phyloP scores from a whole-genome alignment of 768 basidiomycete species.

The Leccinum uliginosum region DNA sequence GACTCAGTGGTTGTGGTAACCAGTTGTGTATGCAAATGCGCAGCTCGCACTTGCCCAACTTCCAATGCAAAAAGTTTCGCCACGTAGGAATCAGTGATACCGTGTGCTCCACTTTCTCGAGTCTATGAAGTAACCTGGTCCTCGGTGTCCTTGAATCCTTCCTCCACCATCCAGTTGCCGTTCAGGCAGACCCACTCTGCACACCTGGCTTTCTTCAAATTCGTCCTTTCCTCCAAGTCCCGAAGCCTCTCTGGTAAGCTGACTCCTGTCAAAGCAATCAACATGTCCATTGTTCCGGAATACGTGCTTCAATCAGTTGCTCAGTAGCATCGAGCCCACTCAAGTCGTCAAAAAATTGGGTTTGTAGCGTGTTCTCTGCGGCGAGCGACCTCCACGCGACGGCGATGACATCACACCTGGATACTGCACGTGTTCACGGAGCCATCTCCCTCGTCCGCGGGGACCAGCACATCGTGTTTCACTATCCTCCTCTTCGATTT shows the following conservation, averaged over 20 bases:
- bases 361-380: slow-evolving; percentile 1
- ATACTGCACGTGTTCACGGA: slow-evolving; percentile 4
- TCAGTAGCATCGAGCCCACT: background rate
- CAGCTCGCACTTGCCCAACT: too few relatives aligned
- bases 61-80: too few relatives aligned
- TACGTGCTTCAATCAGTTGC: background rate
- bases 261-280: slow-evolving; percentile 1
- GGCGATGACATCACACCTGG: background rate
- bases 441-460: background rate
- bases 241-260: background rate
- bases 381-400: background rate
- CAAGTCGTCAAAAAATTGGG: slow-evolving; percentile 6
- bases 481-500: background rate
- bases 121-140: too few relatives aligned
- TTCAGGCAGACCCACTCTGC: too few relatives aligned
- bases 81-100: too few relatives aligned
- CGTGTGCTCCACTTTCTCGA: too few relatives aligned
- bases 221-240: background rate
- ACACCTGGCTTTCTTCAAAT: slow-evolving; percentile 1
- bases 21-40: too few relatives aligned
- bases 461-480: background rate
- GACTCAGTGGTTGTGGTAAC: too few relatives aligned
- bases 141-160: too few relatives aligned
- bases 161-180: too few relatives aligned
- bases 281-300: background rate